Conservation (phyloP, 2,329 filamentous ascomycete genomes). For the Beauveria asiatica region DNA sequence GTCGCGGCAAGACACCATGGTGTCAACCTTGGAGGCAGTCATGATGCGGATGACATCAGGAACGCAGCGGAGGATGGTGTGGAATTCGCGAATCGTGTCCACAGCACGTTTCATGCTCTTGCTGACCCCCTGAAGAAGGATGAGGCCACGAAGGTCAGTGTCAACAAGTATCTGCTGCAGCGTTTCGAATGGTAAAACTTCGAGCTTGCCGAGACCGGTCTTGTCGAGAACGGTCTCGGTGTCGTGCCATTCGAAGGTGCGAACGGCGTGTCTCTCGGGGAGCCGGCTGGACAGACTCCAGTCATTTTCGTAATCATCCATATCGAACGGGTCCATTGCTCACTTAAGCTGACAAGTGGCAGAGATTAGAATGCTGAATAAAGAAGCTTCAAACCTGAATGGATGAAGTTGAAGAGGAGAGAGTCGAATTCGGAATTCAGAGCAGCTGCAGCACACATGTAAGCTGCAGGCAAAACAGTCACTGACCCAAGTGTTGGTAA, state of each 20-base stretch:
- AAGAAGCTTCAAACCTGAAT: not conserved
- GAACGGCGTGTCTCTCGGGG: not conserved
- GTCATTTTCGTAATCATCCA: not conserved
- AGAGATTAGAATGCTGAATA: not conserved
- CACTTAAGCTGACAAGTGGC: not conserved
- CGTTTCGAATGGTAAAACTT: not conserved
- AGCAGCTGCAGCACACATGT: not conserved
- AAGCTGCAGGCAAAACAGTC: not conserved
- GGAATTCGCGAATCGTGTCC: not conserved
- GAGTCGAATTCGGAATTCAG: not conserved
- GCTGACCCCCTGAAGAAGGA: not conserved
- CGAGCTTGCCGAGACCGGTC: not conserved
- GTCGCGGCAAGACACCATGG: not conserved
- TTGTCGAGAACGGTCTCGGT: not conserved
- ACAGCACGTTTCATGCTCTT: not conserved
- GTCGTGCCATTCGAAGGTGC: not conserved
- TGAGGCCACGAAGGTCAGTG: not conserved
- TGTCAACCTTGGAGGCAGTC: not conserved
- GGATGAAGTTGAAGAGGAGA: too few relatives aligned
- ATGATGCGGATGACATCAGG: not conserved
- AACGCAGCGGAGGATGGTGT: not conserved
- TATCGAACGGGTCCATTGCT: not conserved
- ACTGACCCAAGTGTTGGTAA: not conserved
- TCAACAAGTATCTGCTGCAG: not conserved
- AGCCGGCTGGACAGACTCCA: not conserved